phyloP scores from a whole-genome alignment of 495 filamentous ascomycete genomes.

The Hypoxylon fuscum region DNA sequence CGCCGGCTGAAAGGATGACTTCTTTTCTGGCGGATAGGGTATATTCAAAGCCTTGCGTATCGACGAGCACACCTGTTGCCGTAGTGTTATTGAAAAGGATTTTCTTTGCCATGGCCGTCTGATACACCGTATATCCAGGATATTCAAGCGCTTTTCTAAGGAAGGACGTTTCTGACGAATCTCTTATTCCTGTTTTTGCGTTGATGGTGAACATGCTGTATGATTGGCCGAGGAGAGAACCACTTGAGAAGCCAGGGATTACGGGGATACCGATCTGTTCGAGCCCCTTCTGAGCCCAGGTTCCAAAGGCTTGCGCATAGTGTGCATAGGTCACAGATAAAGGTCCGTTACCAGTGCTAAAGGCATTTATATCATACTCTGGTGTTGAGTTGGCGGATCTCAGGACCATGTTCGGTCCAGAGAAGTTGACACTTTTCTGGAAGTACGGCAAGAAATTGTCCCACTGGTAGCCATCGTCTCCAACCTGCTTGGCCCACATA shows the following conservation, averaged over 20 bases:
- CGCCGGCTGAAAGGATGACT: conserved; percentile 58
- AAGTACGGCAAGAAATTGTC: conserved; percentile 55
- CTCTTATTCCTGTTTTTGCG: conserved; percentile 37
- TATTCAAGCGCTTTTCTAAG: conserved; percentile 32
- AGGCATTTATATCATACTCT: conserved; percentile 36
- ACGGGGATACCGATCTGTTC: conserved; percentile 45
- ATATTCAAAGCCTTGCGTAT: conserved; percentile 22
- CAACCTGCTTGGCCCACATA: conserved; percentile 56
- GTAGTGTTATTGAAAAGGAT: conserved; percentile 45
- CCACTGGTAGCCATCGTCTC: conserved; percentile 57
- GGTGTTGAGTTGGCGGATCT: conserved; percentile 37
- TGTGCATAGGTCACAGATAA: conserved; percentile 27
- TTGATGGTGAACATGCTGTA: conserved; percentile 40
- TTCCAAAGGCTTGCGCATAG: conserved; percentile 38
- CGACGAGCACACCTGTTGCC: conserved; percentile 29
- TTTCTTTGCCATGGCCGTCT: conserved; percentile 45
- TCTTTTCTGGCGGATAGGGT: conserved; percentile 47
- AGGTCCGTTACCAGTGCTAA: conserved; percentile 33
- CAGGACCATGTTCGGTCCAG: conserved; percentile 41
- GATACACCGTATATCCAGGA: conserved; percentile 45
- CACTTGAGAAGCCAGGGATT: conserved; percentile 47
- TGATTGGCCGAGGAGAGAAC: conserved; percentile 45
- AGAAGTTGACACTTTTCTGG: conserved; percentile 47
- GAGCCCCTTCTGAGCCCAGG: conserved; percentile 49
- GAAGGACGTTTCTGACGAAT: conserved; percentile 39